Base-by-base conservation (phyloP, 805 yeast species). In the Myxozyma vanderwaltii region DNA sequence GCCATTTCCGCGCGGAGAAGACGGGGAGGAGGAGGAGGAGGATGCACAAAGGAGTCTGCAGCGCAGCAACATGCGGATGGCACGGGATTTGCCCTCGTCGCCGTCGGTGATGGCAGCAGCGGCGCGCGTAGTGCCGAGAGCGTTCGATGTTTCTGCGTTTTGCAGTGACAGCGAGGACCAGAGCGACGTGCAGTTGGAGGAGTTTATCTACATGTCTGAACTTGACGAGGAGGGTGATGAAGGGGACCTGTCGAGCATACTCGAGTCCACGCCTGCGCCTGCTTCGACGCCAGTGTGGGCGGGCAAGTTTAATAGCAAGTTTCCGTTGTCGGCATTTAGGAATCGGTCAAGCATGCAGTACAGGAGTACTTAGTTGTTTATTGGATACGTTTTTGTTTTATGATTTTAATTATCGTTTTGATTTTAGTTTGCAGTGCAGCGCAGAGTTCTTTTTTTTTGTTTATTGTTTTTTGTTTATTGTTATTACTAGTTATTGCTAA, bases 251-350 rank as follows among this genome's bases (percentile, higher is more conserved):
- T 29, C 57, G 3, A 35, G 43, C 15, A 36, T 52, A 6, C 54
- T 35, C 24, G 58, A 43, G 17, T 27, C 41, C 36, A 35, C 51
- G 48, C 39, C 45, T 3, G 53, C 62, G 17, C 65, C 75, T 21
- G 69, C 75, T 2, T 65, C 71, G 45, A 62, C 70, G 71, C 75
- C 68, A 63, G 71, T 47, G 65, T 52, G 79, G 71, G 59, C 75
- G 73, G 71, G 67, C 55, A 62, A 64, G 50, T 67, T 65, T 53
- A 73, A 74, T 69, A 82, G 80, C 70, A 79, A 79, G 56, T 85
- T 90, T 7, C 97, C 97, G 2, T 74, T 91, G 41, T 88, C 95
- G 1, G 97, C 97, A 0, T 92, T 92, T 72, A 78, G 98, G 69
- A 91, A 90, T 74, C 86, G 90, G 69, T 87, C 88, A 12, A 73